Evolutionary conservation across 2,329 filamentous ascomycete genomes (phyloP).

Genomic region (Penicillium hordei): DNA sequence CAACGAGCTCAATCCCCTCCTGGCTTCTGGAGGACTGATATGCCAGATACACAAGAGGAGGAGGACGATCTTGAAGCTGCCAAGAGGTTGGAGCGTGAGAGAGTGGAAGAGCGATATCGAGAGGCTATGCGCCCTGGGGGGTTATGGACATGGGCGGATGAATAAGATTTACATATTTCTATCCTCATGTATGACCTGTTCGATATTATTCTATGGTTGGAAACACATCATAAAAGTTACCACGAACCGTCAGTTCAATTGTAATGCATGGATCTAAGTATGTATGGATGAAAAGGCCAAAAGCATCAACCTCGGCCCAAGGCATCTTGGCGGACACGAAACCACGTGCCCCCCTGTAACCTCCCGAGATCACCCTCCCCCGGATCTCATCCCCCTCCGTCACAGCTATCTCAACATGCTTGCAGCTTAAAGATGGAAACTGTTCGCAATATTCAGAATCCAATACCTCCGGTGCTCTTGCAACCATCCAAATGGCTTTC

Average conservation of each 20-base stretch:
- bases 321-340: slow-evolving; percentile 26
- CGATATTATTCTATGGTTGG: not conserved
- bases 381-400: slow-evolving; percentile 8
- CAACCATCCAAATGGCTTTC: slow-evolving; percentile 42
- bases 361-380: slow-evolving; percentile 5
- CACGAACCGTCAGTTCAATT: not conserved
- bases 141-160: slow-evolving; percentile 78
- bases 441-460: slow-evolving; percentile 27
- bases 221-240: not conserved
- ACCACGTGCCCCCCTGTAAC: slow-evolving; percentile 30
- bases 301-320: slow-evolving; percentile 29
- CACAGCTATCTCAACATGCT: slow-evolving; percentile 9
- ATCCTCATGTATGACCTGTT: not conserved
- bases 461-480: slow-evolving; percentile 32
- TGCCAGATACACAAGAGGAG: slow-evolving; percentile 82
- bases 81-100: slow-evolving; percentile 60
- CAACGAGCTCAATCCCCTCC: slow-evolving; percentile 72
- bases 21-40: slow-evolving; percentile 88
- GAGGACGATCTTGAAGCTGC: slow-evolving; percentile 65
- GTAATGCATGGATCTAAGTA: not conserved
- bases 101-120: slow-evolving; percentile 70
- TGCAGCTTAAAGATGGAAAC: slow-evolving; percentile 34
- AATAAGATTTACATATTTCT: slow-evolving; percentile 47
- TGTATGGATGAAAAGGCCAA: not conserved
- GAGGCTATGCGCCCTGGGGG: slow-evolving; percentile 79